Evolutionary conservation across 306 rosid species (phyloP), one percentile per base, ranked within the genome.

Genomic region (Cucurbita moschata): DNA sequence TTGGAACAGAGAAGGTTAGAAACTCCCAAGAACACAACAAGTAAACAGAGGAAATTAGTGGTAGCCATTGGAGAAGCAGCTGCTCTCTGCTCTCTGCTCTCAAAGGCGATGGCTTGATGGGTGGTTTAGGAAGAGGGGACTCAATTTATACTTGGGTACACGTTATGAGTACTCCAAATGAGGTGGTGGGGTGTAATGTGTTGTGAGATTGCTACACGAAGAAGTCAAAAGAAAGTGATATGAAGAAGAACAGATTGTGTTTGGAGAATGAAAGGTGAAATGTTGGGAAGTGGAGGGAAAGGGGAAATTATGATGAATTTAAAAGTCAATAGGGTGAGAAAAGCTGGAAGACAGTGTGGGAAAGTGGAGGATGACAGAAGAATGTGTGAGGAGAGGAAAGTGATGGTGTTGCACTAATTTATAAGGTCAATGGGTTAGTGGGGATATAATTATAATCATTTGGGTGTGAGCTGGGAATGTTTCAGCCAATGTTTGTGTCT

Each of bases 1-100:
- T 83, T 84, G 56, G 83, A 81, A 85, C 73, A 75, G 23, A 80
- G 16, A 42, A 89, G 87, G 74, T 78, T 83, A 76, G 83, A 86
- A 79, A 90, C 67, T 47, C 84, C 84, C 8, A 90, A 79, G 40
- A 84, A 61, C 43, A 94, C 72, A 55, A 94, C 68, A 21, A 94
- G 84, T 12, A 90, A 60, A 77, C 76, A 86, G 79, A 88, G 72
- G 78, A 85, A 78, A 79, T 77, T 77, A 77, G 80, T 55, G 68
- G 54, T 6, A 58, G 84, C 77, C 92, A 86, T 83, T 69, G 7
- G 75, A 77, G 19, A 51, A 18, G 42, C 6, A n/a, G 71, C 35
- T 64, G 70, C 52, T 42, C 52, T 65, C 52, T 64, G 70, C 52
- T 42, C 52, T 65, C 52, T 65, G 72, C 38, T 65, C 35, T 65